Conservation (phyloP, 257 asterid species). For the Echites panduratus region DNA sequence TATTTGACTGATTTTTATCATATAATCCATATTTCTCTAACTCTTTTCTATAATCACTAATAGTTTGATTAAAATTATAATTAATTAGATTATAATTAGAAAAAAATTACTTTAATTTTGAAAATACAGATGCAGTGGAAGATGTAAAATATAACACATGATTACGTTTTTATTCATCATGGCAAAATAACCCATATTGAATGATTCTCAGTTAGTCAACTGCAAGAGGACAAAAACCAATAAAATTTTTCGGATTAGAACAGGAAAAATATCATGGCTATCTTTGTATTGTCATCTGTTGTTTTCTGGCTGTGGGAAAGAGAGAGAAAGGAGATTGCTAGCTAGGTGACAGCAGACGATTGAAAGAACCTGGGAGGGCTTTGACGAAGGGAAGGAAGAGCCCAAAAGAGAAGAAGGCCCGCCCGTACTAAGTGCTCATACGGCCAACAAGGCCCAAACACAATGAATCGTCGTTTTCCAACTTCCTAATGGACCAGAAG, state of each 20-base stretch:
- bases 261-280: background rate
- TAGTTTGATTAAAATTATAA: too few species aligned
- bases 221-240: background rate
- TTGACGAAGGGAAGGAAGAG: slow-evolving; percentile 3
- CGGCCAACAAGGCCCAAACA: slow-evolving; percentile 21
- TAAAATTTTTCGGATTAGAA: background rate
- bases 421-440: slow-evolving; percentile 5
- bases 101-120: too few species aligned
- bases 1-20: too few species aligned
- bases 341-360: slow-evolving; percentile 20
- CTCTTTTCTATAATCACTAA: too few species aligned
- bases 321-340: background rate
- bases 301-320: background rate
- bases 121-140: too few species aligned
- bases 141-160: too few species aligned
- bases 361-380: slow-evolving; percentile 12
- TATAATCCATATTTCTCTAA: too few species aligned
- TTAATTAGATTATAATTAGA: too few species aligned
- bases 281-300: background rate
- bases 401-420: slow-evolving; percentile 15
- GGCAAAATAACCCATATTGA: too few species aligned
- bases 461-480: slow-evolving; percentile 23
- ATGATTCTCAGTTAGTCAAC: too few species aligned
- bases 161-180: too few species aligned
- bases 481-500: background rate